These are phyloP conservation scores for Sporisorium scitamineum DNA, from an alignment of 1,284 basidiomycete genomes.

Conservation along the genomic window DNA sequence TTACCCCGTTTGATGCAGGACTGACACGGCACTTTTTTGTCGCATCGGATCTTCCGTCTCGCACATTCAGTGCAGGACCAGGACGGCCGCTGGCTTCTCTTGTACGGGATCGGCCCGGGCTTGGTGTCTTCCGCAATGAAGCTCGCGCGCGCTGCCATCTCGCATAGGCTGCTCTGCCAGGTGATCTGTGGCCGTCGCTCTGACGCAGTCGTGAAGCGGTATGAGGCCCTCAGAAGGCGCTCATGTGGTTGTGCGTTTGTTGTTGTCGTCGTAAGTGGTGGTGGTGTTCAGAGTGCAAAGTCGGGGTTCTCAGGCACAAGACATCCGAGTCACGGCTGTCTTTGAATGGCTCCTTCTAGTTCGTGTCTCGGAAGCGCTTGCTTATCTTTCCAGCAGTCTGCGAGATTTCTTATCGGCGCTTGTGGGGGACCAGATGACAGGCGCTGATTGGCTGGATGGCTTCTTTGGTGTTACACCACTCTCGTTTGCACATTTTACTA, in stretches of 20 bases:
- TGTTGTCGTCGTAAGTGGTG: background rate
- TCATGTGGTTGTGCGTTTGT: background rate
- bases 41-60: constrained; percentile 55
- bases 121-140: constrained; percentile 10
- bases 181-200: background rate
- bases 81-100: constrained; percentile 46
- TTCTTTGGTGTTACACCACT: background rate
- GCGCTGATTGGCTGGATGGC: constrained; percentile 6
- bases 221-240: background rate
- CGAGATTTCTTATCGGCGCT: constrained; percentile 7
- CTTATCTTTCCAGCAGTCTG: constrained; percentile 4
- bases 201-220: background rate
- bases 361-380: constrained; percentile 5
- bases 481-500: background rate
- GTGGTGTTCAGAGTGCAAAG: background rate
- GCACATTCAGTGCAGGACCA: constrained; percentile 61
- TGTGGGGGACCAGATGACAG: background rate
- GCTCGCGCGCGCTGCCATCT: constrained; percentile 16
- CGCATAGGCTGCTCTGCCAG: constrained; percentile 3
- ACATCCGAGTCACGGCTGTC: background rate
- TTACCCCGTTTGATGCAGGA: constrained; percentile 53
- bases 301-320: background rate
- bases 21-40: constrained; percentile 56
- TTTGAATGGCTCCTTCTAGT: constrained; percentile 3
- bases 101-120: constrained; percentile 29